Evolutionary conservation across 2,329 filamentous ascomycete genomes (phyloP).

Genomic region (Pseudogymnoascus sp.): DNA sequence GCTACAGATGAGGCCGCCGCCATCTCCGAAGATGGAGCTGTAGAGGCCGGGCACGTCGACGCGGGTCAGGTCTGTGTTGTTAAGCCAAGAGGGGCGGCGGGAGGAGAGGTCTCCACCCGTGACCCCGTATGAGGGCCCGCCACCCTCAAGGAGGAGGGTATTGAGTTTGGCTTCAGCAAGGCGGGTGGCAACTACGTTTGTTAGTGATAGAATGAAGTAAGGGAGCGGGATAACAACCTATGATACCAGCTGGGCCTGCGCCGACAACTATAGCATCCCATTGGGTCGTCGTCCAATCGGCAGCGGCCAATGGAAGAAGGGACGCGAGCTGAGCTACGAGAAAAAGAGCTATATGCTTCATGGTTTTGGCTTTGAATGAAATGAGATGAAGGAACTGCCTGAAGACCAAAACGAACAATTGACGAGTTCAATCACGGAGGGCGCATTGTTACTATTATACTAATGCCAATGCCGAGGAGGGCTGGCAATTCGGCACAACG

Average conservation of each 20-base stretch:
- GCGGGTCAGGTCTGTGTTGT: conserved; percentile 40
- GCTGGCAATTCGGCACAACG: not conserved
- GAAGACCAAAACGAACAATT: not conserved
- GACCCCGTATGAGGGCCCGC: conserved; percentile 42
- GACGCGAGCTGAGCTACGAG: conserved; percentile 3
- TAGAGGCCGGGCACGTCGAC: conserved; percentile 48
- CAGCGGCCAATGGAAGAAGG: not conserved
- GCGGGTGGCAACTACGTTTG: conserved; percentile 36
- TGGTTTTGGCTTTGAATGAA: not conserved
- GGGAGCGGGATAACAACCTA: conserved; percentile 22
- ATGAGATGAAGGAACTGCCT: not conserved
- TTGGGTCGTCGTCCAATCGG: conserved; percentile 23
- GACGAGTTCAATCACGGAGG: not conserved
- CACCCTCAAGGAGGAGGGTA: conserved; percentile 45
- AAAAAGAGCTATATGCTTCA: not conserved
- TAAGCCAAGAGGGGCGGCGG: conserved; percentile 40
- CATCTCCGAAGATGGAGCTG: conserved; percentile 40
- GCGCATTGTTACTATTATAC: not conserved
- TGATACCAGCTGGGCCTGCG: conserved; percentile 47
- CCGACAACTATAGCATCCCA: conserved; percentile 38
- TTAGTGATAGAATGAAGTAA: not conserved
- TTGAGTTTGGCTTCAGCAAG: conserved; percentile 45
- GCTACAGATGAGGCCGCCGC: conserved; percentile 36
- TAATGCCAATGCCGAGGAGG: not conserved
- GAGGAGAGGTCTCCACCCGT: conserved; percentile 38